Conservation (phyloP, 129 eudicot species). For the Centella asiatica region DNA sequence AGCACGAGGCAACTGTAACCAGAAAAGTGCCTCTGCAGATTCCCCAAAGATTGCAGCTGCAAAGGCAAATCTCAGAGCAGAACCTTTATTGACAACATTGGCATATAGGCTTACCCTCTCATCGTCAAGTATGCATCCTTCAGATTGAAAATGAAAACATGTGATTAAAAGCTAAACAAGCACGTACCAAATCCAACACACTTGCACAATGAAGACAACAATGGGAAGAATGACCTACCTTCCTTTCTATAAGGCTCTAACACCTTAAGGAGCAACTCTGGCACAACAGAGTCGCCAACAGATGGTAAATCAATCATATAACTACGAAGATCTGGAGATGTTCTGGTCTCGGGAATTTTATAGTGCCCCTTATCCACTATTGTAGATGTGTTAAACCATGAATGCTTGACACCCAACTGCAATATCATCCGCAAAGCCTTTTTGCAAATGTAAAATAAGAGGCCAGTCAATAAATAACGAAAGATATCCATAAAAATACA, state of each 20-base stretch:
- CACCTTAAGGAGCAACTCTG: constrained; percentile 91
- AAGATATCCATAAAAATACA: neutral
- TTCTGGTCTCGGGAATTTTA: constrained; percentile 39
- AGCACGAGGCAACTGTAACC: constrained; percentile 89
- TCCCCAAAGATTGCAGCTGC: constrained; percentile 98
- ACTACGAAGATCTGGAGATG: constrained; percentile 74
- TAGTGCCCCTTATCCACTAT: constrained; percentile 33
- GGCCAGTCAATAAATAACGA: neutral
- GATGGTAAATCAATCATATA: constrained; percentile 65
- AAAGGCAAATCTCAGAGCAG: constrained; percentile 70
- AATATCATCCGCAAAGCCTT: constrained; percentile 87
- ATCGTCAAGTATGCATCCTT: constrained; percentile 92
- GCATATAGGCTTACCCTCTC: constrained; percentile 72
- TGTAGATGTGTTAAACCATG: constrained; percentile 64
- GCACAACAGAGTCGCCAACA: constrained; percentile 81
- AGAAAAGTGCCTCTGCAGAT: constrained; percentile 77
- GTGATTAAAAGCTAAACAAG: constrained; percentile 11
- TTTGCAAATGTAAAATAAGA: neutral
- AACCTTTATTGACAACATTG: constrained; percentile 45
- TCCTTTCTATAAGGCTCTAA: constrained; percentile 91
- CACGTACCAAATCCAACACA: neutral
- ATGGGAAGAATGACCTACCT: constrained; percentile 36
- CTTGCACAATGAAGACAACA: neutral
- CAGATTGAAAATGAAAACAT: constrained; percentile 15
- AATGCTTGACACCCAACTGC: constrained; percentile 88